Percentiles rank a stretch among this genome's conserved stretches.
These are phyloP conservation scores for Syncephalastrum racemosum DNA, from an alignment of 371 early-diverging fungal genomes.

Conservation along the genomic window DNA sequence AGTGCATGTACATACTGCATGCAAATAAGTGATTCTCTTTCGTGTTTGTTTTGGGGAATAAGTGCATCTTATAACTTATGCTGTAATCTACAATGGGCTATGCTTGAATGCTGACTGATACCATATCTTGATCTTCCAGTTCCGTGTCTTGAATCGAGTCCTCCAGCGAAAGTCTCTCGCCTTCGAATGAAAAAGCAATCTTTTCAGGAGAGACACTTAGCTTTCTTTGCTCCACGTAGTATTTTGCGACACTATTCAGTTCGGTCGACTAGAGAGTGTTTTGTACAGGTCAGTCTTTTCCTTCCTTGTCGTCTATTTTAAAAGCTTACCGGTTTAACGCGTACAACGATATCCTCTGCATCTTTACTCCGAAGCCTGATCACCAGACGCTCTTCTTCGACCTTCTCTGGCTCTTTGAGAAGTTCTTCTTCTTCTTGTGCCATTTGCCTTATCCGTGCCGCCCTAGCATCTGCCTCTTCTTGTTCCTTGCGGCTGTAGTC, in stretches of 20 bases:
- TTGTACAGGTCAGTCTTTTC: neutral
- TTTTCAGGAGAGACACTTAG: conserved; percentile 10
- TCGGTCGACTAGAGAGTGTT: conserved; percentile 12
- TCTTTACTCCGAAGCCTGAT: conserved; percentile 33
- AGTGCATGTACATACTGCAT: too few species aligned
- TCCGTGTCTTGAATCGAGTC: conserved; percentile 30
- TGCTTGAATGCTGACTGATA: conserved; percentile 22
- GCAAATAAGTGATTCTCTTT: too few species aligned
- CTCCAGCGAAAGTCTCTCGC: conserved; percentile 26
- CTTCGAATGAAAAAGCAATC: conserved; percentile 32
- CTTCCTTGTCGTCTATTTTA: neutral
- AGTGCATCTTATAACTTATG: too few species aligned
- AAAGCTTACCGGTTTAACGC: conserved; percentile 33
- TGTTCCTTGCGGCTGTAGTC: conserved; percentile 17
- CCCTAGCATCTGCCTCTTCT: conserved; percentile 12
- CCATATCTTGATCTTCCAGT: conserved; percentile 41
- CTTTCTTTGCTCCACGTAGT: conserved; percentile 11
- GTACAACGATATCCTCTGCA: conserved; percentile 22
- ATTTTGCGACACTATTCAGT: conserved; percentile 10
- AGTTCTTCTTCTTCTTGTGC: conserved; percentile 17
- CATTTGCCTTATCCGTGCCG: neutral
- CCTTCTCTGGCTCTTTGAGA: conserved; percentile 2
- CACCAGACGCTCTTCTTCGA: conserved; percentile 15
- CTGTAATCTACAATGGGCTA: neutral
- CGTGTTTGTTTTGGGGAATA: too few species aligned